These are phyloP conservation scores for Alloteropsis semialata DNA, from an alignment of 176 grass and related monocot species.

Conservation along the genomic window DNA sequence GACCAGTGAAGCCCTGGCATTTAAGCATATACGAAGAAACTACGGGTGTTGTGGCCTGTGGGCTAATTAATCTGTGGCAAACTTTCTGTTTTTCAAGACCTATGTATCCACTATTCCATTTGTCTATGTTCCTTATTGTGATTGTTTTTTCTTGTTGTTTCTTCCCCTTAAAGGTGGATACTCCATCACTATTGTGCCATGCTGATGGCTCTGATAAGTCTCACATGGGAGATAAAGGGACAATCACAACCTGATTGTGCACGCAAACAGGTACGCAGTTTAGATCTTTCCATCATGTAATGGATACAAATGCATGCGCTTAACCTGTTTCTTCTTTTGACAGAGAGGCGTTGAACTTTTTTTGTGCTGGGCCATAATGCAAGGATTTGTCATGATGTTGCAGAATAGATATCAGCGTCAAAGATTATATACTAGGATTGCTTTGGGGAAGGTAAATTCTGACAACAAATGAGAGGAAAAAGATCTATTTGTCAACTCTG, in stretches of 20 bases:
- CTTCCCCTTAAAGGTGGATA: constrained; percentile 80
- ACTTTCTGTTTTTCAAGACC: background rate
- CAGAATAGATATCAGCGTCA: constrained; percentile 98
- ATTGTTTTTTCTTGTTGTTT: constrained; percentile 6
- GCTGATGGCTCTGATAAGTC: constrained; percentile 93
- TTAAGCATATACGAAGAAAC: background rate
- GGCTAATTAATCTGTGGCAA: background rate
- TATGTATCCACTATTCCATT: background rate
- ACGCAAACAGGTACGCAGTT: constrained; percentile 63
- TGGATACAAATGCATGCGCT: constrained; percentile 4
- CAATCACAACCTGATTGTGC: constrained; percentile 86
- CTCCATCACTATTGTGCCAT: constrained; percentile 99
- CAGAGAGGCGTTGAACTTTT: constrained; percentile 94
- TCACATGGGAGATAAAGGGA: constrained; percentile 96
- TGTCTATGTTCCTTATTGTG: background rate
- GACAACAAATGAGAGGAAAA: background rate
- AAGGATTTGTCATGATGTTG: constrained; percentile 96
- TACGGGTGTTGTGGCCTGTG: background rate
- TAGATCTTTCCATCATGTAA: constrained; percentile 10
- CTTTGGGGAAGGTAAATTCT: constrained; percentile 86
- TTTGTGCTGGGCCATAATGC: constrained; percentile 95
- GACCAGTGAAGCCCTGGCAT: background rate
- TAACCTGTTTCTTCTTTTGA: constrained; percentile 25
- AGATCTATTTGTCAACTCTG: background rate
- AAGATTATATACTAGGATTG: constrained; percentile 98